Evolutionary conservation across 352 stramenopile species (phyloP), one percentile per base, ranked within the genome.

Genomic region (Phytophthora lateralis): DNA sequence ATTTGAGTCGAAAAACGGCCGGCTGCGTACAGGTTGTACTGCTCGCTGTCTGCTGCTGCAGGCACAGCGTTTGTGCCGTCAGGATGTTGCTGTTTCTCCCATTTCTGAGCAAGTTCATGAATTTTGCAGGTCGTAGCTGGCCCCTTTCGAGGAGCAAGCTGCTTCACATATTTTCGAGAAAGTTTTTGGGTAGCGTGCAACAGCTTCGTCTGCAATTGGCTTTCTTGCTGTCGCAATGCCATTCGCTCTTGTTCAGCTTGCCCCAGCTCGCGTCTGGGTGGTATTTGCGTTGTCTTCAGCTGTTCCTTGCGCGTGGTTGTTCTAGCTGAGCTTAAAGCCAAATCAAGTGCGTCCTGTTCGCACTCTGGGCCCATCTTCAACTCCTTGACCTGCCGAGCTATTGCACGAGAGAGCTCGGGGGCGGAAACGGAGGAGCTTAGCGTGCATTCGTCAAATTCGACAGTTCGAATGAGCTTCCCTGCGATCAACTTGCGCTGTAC

Each of bases 111-210:
- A 6, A 76, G 63, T 4, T 69, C 43, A 4, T 78, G 72, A n/a
- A 66, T 78, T 37, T 70, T 70, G 46, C 66, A 76, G 3, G 60
- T 68, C 8, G 72, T 55, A n/a, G 48, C 44, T 20, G 73, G n/a
- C 12, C 42, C 14, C 15, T 52, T 51, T 27, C 47, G 29, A 12
- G 65, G 42, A 27, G 63, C 78, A 15, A 93, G 59, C 26, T 82
- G 69, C 43, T 86, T 82, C 12, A 63, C 56, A 66, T 91, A 90
- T 63, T 93, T 93, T 34, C 79, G 82, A n/a, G 74, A 82, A 15
- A 91, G 63, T 59, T 91, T 90, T 38, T 82, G 70, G 2, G 82
- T 90, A 20, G 82, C 70, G 6, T 78, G 66, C 0, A 93, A 63
- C 12, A 93, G 62, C 41, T 89, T 57, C 4, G 66, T 27, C 46